A percentile compares a stretch with the other conserved stretches of the same genome.
phyloP scores from a whole-genome alignment of 2,329 filamentous ascomycete genomes.

The Diaporthe eres region DNA sequence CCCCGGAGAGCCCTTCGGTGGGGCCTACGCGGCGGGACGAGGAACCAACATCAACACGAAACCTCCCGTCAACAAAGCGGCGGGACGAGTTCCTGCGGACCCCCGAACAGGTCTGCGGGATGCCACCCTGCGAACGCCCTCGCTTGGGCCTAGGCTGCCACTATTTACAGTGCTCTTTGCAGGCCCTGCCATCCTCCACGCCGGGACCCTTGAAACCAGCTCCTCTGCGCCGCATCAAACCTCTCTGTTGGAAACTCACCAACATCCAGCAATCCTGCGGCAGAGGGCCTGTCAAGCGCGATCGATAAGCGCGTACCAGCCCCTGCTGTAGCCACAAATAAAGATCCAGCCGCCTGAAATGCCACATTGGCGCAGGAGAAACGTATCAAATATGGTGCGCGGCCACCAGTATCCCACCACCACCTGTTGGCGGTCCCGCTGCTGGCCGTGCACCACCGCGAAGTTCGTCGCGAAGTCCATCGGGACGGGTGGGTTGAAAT shows the following conservation, averaged over 20 bases:
- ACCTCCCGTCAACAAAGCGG: constrained; percentile 16
- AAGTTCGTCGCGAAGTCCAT: neutral
- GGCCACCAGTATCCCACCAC: neutral
- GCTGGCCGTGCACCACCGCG: neutral
- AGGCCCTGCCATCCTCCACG: neutral
- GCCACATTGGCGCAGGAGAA: constrained; percentile 3
- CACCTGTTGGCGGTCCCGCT: neutral
- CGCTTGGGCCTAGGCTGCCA: constrained; percentile 4
- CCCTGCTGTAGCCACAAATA: constrained; percentile 5
- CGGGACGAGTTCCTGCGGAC: constrained; percentile 11
- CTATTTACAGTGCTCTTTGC: neutral
- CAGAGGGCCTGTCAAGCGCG: neutral
- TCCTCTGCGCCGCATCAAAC: neutral
- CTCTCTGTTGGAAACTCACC: constrained; percentile 8
- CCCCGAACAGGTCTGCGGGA: constrained; percentile 7
- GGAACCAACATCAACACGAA: constrained; percentile 26
- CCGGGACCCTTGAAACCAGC: neutral
- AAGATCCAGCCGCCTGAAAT: neutral
- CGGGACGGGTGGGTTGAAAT: neutral
- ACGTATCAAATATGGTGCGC: neutral
- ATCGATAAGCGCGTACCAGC: neutral
- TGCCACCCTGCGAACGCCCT: neutral
- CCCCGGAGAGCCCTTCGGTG: neutral
- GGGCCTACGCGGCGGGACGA: neutral
- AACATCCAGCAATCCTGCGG: constrained; percentile 11